Conservation (phyloP, 331 rosid species). For the Malus hybrid region DNA sequence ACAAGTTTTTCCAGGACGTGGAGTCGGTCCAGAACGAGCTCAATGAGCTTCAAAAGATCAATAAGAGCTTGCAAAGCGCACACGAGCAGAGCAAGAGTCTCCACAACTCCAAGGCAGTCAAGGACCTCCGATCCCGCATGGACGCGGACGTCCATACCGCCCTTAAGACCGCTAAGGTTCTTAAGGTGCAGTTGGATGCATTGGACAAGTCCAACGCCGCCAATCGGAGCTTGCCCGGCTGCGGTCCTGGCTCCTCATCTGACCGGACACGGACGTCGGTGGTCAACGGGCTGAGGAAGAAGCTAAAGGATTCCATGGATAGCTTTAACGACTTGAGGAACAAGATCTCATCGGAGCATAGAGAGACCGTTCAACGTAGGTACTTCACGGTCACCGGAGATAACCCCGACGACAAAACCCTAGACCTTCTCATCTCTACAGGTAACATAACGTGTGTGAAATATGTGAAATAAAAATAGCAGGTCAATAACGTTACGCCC, state of each 20-base stretch:
- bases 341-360: slow-evolving; percentile 63
- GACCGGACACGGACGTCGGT: slow-evolving; percentile 81
- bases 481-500: background rate
- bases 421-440: slow-evolving; percentile 79
- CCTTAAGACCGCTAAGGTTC: slow-evolving; percentile 69
- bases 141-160: slow-evolving; percentile 66
- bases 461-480: background rate
- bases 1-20: slow-evolving; percentile 74
- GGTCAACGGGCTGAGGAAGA: slow-evolving; percentile 79
- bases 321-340: slow-evolving; percentile 53
- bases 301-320: slow-evolving; percentile 81
- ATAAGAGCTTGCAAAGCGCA: slow-evolving; percentile 26
- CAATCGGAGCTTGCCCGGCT: slow-evolving; percentile 57
- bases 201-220: slow-evolving; percentile 79
- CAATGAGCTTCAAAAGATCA: slow-evolving; percentile 50
- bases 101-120: slow-evolving; percentile 66
- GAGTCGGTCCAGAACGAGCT: slow-evolving; percentile 74
- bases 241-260: slow-evolving; percentile 89
- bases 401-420: slow-evolving; percentile 81
- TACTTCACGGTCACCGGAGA: slow-evolving; percentile 93
- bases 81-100: slow-evolving; percentile 72
- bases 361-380: slow-evolving; percentile 86
- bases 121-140: slow-evolving; percentile 75
- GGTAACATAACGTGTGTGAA: slow-evolving; percentile 29
- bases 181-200: slow-evolving; percentile 68